Evolutionary conservation across 2,329 filamentous ascomycete species (phyloP), one percentile per base, ranked within the genome.

Genomic region (Zopfia rhizophila): DNA sequence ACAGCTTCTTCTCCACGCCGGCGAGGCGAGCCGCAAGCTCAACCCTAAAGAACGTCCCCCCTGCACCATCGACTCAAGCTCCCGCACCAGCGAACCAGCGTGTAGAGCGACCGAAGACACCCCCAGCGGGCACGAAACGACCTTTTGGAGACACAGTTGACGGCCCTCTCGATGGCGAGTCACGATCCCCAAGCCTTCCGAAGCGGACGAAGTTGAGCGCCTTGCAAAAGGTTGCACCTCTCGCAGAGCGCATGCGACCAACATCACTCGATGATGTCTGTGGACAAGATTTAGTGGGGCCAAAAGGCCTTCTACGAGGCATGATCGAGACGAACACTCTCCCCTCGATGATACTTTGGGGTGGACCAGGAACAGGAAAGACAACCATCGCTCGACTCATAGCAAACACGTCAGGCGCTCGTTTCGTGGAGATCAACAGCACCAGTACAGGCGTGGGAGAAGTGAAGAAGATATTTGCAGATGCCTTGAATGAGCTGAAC

Each of bases 291-390:
- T 83, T 99, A 0, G 92, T 99, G 2, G 93, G 91, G 0, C 83
- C 85, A 0, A 77, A 85, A 22, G 94, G 94, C n/a, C 84, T 97
- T 5, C 79, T 99, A 30, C 86, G 93, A 3, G 86, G 87, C 21
- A 81, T 97, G 48, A 95, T 99, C 56, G 89, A 96, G 63, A 82
- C 88, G 48, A 87, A 94, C 62, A 83, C 88, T 4, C 85, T 97
- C 22, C 93, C 94, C 0, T 96, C 90, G 11, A 96, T 99, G 90
- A 91, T 99, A 28, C 78, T 99, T 11, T 99, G 94, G 90, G 90
- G 90, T 22, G 83, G 82, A 1, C 86, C 89, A 0, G 90, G 66
- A 16, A 92, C 89, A 0, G 90, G 90, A 53, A 94, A 94, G 77
- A 94, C 90, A 3, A 94, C 94, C 1, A 97, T 99, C 58, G 94